These are phyloP conservation scores for Diaporthe batatas DNA, from an alignment of 2,329 filamentous ascomycete genomes.

Conservation along the genomic window DNA sequence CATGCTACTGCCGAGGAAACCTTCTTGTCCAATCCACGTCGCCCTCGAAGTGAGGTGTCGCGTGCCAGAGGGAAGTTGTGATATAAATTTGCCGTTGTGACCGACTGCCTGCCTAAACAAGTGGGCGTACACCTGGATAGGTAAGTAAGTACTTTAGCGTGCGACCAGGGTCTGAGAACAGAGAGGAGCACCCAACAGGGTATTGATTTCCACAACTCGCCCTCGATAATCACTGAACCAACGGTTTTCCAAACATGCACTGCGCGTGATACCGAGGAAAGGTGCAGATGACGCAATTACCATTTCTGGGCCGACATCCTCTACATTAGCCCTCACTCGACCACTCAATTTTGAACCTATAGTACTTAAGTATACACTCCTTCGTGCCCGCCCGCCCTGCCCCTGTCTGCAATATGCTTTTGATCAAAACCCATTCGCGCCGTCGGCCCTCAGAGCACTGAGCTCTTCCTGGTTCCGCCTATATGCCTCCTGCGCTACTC, in stretches of 20 bases:
- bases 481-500: conserved; percentile 92
- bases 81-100: neutral
- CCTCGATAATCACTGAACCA: neutral
- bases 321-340: neutral
- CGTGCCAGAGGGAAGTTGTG: neutral
- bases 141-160: neutral
- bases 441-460: conserved; percentile 64
- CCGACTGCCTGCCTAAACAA: neutral
- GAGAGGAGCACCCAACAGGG: too few species aligned
- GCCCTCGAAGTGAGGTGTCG: neutral
- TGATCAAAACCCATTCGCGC: conserved; percentile 56
- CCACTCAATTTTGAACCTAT: conserved; percentile 4
- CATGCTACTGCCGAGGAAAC: conserved; percentile 35
- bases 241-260: neutral
- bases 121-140: neutral
- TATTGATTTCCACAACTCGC: too few species aligned
- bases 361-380: neutral
- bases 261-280: too few species aligned
- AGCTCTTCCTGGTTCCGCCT: conserved; percentile 83
- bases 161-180: neutral
- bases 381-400: neutral
- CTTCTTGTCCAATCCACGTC: neutral
- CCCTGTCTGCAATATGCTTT: neutral
- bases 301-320: neutral
- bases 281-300: neutral